Conservation (phyloP, 2,329 filamentous ascomycete species). For the Ophiostoma fasciatum region DNA sequence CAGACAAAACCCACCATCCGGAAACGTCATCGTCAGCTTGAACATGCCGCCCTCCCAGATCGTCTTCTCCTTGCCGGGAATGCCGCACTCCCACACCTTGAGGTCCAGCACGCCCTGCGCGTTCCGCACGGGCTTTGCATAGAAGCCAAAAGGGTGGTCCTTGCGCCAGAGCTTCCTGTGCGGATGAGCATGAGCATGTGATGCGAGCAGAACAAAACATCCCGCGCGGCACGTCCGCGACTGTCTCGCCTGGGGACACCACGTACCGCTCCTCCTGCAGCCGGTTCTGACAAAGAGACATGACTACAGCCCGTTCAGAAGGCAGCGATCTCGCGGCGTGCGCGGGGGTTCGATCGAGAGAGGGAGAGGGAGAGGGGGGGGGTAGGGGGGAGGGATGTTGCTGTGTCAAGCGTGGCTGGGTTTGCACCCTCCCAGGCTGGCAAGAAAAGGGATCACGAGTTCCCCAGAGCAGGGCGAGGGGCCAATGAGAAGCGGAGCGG, state of each 20-base stretch:
- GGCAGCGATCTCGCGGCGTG: neutral
- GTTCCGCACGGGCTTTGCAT: slow-evolving; percentile 73
- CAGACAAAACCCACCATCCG: slow-evolving; percentile 55
- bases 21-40: slow-evolving; percentile 85
- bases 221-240: too few species aligned
- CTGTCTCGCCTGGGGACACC: too few species aligned
- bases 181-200: neutral
- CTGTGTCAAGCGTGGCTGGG: too few species aligned
- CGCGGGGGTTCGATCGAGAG: neutral
- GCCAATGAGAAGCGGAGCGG: too few species aligned
- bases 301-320: slow-evolving; percentile 21
- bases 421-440: too few species aligned
- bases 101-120: slow-evolving; percentile 72
- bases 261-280: slow-evolving; percentile 75
- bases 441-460: too few species aligned
- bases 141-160: slow-evolving; percentile 97
- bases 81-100: slow-evolving; percentile 92
- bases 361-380: too few species aligned
- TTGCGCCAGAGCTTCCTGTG: slow-evolving; percentile 86
- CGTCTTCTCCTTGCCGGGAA: slow-evolving; percentile 92
- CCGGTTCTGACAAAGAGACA: slow-evolving; percentile 81
- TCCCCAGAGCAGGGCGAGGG: too few species aligned
- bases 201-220: neutral
- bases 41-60: slow-evolving; percentile 97
- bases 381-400: too few species aligned